Conservation (phyloP, 169 alveolate species). For the Cryptosporidium canis region DNA sequence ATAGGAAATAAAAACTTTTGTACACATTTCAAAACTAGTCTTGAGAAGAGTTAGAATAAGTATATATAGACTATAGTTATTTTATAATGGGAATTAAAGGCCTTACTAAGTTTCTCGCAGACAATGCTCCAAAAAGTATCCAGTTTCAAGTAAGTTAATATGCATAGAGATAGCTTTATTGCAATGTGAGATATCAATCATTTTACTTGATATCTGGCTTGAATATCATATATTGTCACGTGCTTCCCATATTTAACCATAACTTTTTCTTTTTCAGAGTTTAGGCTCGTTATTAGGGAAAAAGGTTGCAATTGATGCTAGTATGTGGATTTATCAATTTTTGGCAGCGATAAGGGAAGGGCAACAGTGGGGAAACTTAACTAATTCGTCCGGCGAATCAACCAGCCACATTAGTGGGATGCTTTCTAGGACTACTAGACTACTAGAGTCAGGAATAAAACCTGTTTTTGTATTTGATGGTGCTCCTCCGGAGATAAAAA, state of each 20-base stretch:
- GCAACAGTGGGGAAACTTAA: constrained; percentile 56
- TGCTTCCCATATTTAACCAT: background rate
- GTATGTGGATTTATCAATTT: constrained; percentile 86
- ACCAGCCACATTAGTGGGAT: constrained; percentile 91
- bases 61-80: background rate
- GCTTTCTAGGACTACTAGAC: constrained; percentile 86
- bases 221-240: background rate
- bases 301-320: constrained; percentile 84
- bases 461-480: constrained; percentile 98
- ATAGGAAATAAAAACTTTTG: background rate
- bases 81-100: constrained; percentile 91
- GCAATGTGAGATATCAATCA: background rate
- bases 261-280: constrained; percentile 14
- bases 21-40: background rate
- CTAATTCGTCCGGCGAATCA: constrained; percentile 70
- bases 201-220: background rate
- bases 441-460: constrained; percentile 91
- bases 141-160: constrained; percentile 45
- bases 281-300: constrained; percentile 77
- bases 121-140: constrained; percentile 87
- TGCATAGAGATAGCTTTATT: constrained; percentile 32
- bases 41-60: background rate
- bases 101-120: constrained; percentile 87
- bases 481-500: constrained; percentile 94
- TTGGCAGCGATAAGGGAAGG: constrained; percentile 77